These are phyloP conservation scores for Saxophila tyrrhenica DNA, from an alignment of 495 filamentous ascomycete genomes.

Conservation along the genomic window DNA sequence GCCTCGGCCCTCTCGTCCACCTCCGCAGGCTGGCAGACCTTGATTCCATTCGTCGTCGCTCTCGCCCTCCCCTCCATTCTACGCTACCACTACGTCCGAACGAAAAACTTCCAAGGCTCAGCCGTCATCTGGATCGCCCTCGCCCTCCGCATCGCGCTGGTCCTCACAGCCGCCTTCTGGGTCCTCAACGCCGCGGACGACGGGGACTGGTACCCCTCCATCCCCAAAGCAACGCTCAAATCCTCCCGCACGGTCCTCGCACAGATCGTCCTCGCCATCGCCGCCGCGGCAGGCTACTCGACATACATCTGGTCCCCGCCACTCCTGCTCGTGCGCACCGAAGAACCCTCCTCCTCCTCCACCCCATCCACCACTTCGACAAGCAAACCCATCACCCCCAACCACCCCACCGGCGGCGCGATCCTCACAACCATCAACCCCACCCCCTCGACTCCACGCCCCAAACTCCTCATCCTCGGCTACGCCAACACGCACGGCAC, in stretches of 20 bases:
- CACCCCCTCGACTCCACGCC: slow-evolving; percentile 2
- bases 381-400: slow-evolving; percentile 15
- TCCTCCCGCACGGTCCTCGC: slow-evolving; percentile 62
- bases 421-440: slow-evolving; percentile 34
- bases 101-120: slow-evolving; percentile 74
- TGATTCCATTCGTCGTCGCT: slow-evolving; percentile 63
- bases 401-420: slow-evolving; percentile 11
- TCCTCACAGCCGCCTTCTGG: slow-evolving; percentile 77
- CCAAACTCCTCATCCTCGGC: slow-evolving; percentile 64
- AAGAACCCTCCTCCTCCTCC: slow-evolving; percentile 22
- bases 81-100: slow-evolving; percentile 61
- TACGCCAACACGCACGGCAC: slow-evolving; percentile 88
- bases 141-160: slow-evolving; percentile 63
- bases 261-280: slow-evolving; percentile 58
- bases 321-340: slow-evolving; percentile 27
- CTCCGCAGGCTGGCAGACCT: slow-evolving; percentile 81
- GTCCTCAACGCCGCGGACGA: slow-evolving; percentile 82
- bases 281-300: slow-evolving; percentile 44
- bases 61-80: slow-evolving; percentile 67
- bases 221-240: slow-evolving; percentile 54
- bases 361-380: slow-evolving; percentile 11
- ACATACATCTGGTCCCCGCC: slow-evolving; percentile 27
- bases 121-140: slow-evolving; percentile 73
- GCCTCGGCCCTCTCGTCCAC: slow-evolving; percentile 83
- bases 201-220: slow-evolving; percentile 61